These are phyloP conservation scores for Candida verbasci DNA, from an alignment of 805 yeast genomes.

Conservation along the genomic window DNA sequence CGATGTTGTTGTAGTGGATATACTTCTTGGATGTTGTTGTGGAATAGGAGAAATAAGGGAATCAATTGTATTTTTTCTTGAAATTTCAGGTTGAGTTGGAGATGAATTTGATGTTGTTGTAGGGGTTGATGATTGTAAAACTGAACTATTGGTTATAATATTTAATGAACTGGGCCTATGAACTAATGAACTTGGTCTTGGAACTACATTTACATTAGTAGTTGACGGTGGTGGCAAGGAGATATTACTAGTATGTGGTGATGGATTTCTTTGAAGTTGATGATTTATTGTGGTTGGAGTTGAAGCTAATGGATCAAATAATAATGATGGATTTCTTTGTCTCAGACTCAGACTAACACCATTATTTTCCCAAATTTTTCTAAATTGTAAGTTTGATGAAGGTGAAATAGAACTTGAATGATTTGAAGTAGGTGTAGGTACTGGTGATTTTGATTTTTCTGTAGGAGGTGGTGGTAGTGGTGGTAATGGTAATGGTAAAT, in stretches of 20 bases:
- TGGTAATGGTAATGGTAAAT: no score
- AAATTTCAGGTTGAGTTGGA: conserved; percentile 2
- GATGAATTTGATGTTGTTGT: conserved; percentile 1
- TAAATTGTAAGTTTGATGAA: conserved; percentile 26
- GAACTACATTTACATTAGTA: neutral
- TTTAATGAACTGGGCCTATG: conserved; percentile 5
- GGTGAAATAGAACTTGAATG: conserved; percentile 10
- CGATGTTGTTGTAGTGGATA: conserved; percentile 1
- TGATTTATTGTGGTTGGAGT: conserved; percentile 11
- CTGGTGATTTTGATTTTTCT: neutral
- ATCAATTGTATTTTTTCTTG: neutral
- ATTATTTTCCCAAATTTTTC: conserved; percentile 31
- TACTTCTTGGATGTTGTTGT: conserved; percentile 5
- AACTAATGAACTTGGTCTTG: conserved; percentile 4
- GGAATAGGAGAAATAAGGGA: conserved; percentile 5
- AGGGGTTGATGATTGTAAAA: neutral
- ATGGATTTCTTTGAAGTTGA: conserved; percentile 6
- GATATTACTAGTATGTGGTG: neutral
- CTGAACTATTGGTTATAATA: conserved; percentile 4
- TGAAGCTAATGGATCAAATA: conserved; percentile 48
- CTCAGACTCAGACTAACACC: conserved; percentile 14
- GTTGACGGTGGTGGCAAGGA: conserved; percentile 1
- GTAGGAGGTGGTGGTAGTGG: conserved; percentile 3
- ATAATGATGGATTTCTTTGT: conserved; percentile 44
- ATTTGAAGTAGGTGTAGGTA: neutral